phyloP scores from a whole-genome alignment of 495 filamentous ascomycete species.

The Antarctomyces pellizariae region DNA sequence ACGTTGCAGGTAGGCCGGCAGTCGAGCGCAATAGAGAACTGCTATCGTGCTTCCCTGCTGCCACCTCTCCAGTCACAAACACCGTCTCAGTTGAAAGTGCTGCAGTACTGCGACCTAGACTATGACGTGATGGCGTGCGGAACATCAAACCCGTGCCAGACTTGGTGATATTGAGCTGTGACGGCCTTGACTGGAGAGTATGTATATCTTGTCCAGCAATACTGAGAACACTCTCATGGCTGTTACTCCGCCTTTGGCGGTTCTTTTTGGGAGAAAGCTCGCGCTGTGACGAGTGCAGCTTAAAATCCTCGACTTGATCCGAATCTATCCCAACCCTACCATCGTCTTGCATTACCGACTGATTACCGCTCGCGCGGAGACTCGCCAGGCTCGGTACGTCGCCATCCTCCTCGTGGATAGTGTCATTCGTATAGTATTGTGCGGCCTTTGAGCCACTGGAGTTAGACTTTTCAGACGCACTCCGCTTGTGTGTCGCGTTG shows the following conservation, averaged over 20 bases:
- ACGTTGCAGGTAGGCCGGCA: slow-evolving; percentile 1
- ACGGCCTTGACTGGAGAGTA: slow-evolving; percentile 25
- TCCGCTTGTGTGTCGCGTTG: slow-evolving; percentile 24
- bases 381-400: too few relatives aligned
- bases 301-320: too few relatives aligned
- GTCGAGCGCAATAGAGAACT: slow-evolving; percentile 9
- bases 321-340: too few relatives aligned
- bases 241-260: too few relatives aligned
- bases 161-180: slow-evolving; percentile 23
- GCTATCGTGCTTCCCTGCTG: slow-evolving; percentile 12
- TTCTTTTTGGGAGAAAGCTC: too few relatives aligned
- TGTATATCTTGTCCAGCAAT: slow-evolving; percentile 30
- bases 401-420: slow-evolving; percentile 11
- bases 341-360: too few relatives aligned
- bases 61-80: slow-evolving; percentile 19
- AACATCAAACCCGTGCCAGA: slow-evolving; percentile 20
- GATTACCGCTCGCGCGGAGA: too few relatives aligned
- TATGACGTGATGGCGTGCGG: slow-evolving; percentile 18
- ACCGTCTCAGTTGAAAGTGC: slow-evolving; percentile 13
- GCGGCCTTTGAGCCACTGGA: slow-evolving; percentile 20
- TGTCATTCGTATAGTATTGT: slow-evolving; percentile 8
- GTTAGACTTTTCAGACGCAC: slow-evolving; percentile 27
- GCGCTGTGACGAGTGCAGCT: too few relatives aligned
- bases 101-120: slow-evolving; percentile 16
- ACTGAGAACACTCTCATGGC: slow-evolving; percentile 30